Percentiles rank a stretch among this genome's conserved stretches.
Conservation (phyloP, 2,329 filamentous ascomycete genomes). For the Colletotrichum scovillei region DNA sequence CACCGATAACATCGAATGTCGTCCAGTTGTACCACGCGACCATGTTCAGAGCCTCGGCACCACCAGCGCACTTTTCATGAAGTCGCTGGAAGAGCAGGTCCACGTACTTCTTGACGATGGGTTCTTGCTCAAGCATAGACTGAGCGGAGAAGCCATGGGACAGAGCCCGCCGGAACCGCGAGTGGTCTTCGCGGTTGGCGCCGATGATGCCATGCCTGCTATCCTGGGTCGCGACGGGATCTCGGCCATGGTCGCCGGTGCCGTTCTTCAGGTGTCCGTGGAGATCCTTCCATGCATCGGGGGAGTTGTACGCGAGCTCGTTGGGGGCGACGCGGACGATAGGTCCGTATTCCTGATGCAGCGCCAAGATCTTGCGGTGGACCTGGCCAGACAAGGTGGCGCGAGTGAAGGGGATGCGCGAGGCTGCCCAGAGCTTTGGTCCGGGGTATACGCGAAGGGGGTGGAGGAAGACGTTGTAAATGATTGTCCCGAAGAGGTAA, state of each 20-base stretch:
- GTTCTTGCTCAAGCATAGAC: constrained; percentile 44
- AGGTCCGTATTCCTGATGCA: constrained; percentile 54
- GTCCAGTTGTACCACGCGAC: constrained; percentile 28
- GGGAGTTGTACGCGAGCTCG: constrained; percentile 56
- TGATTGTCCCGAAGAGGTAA: background rate
- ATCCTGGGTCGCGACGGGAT: background rate
- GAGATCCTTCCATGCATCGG: constrained; percentile 52
- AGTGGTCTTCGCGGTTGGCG: constrained; percentile 36
- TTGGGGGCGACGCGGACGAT: constrained; percentile 59
- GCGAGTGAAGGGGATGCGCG: background rate
- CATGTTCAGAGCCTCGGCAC: constrained; percentile 33
- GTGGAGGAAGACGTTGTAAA: constrained; percentile 22
- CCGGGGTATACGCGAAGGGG: constrained; percentile 22
- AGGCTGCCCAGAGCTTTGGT: constrained; percentile 27
- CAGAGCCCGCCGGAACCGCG: constrained; percentile 38
- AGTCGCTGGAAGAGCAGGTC: constrained; percentile 40
- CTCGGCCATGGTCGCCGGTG: constrained; percentile 5
- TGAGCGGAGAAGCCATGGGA: constrained; percentile 43
- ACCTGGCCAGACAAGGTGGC: constrained; percentile 5
- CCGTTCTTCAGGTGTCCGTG: constrained; percentile 43
- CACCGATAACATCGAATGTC: constrained; percentile 37
- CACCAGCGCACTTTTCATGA: constrained; percentile 22
- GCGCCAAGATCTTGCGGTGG: constrained; percentile 40
- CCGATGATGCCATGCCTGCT: constrained; percentile 34
- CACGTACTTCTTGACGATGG: constrained; percentile 42